These are phyloP conservation scores for Nelumbo lutea DNA, from an alignment of 164 flowering plant genomes.

Conservation along the genomic window DNA sequence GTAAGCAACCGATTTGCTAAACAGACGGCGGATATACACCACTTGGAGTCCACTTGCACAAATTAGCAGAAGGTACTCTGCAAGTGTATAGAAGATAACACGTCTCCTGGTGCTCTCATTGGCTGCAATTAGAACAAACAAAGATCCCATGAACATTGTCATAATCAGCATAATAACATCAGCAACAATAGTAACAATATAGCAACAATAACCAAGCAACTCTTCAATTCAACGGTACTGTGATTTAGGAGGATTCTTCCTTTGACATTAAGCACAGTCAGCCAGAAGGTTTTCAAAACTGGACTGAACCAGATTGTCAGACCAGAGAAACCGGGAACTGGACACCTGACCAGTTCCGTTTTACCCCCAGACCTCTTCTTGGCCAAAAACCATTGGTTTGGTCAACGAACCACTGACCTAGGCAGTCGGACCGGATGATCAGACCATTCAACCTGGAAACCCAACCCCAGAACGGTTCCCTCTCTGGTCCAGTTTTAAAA, in stretches of 20 bases:
- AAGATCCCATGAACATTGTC: not conserved
- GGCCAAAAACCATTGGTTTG: too few relatives aligned
- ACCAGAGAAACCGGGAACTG: too few relatives aligned
- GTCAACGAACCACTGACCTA: too few relatives aligned
- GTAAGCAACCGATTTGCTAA: slow-evolving; percentile 91
- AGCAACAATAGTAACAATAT: not conserved
- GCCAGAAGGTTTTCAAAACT: too few relatives aligned
- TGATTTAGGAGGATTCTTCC: not conserved
- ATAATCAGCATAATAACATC: not conserved
- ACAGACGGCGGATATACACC: slow-evolving; percentile 67
- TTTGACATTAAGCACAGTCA: not conserved
- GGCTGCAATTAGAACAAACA: slow-evolving; percentile 52
- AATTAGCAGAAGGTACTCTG: slow-evolving; percentile 66
- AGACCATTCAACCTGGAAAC: too few relatives aligned
- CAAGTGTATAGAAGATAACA: slow-evolving; percentile 69
- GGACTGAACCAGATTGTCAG: too few relatives aligned
- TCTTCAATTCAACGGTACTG: not conserved
- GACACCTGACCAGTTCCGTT: too few relatives aligned
- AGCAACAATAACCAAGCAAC: not conserved
- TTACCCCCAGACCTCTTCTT: too few relatives aligned
- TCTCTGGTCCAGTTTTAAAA: too few relatives aligned
- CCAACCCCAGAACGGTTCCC: too few relatives aligned
- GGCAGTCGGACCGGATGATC: too few relatives aligned
- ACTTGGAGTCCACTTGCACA: slow-evolving; percentile 75
- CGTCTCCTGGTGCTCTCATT: slow-evolving; percentile 95